Evolutionary conservation across 2,329 filamentous ascomycete species (phyloP), one percentile per base, ranked within the genome.

Genomic region (Beauveria australis): DNA sequence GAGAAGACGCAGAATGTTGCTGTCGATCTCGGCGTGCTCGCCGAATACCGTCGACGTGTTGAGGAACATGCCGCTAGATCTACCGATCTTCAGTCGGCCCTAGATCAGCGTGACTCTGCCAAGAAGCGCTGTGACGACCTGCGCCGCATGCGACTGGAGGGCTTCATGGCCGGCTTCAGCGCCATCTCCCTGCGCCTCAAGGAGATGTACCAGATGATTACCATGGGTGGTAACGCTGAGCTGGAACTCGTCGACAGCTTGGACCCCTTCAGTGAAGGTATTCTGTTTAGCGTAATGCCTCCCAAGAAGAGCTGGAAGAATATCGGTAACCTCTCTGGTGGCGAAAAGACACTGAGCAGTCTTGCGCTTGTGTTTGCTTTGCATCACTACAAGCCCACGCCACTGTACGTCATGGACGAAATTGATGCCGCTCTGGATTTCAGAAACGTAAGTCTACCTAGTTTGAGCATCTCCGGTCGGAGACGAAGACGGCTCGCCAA

Each of bases 141-240:
- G 57, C 89, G 94, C 14, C 89, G 91, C 16, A 80, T 96, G 54
- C 90, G 94, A 33, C 81, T 97, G 8, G 93, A 97, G 68, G 93
- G 94, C 41, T 99, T 99, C 82, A 97, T 97, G 92, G 91, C 95
- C 71, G 94, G 95, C 44, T 97, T 99, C 78, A 89, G 88, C 69
- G 89, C 86, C 64, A 99, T 99, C 74, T 97, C 93, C 1, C 81
- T 97, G 26, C 89, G 93, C 1, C 81, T 99, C 51, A 99, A 99
- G 79, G 94, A 99, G 71, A 99, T 99, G 94, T 99, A 99, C 77
- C 94, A 99, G 73, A 97, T 99, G 92, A 99, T 99, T 73, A 99
- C 94, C 24, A 97, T 99, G 92, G 94, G 94, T 63, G 94, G 94
- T 60, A 99, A 99, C 69, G 94, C 94, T 0, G 94, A 99, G 76